These are phyloP conservation scores for Penicillium sp. DNA, from an alignment of 2,329 filamentous ascomycete genomes.

Conservation along the genomic window DNA sequence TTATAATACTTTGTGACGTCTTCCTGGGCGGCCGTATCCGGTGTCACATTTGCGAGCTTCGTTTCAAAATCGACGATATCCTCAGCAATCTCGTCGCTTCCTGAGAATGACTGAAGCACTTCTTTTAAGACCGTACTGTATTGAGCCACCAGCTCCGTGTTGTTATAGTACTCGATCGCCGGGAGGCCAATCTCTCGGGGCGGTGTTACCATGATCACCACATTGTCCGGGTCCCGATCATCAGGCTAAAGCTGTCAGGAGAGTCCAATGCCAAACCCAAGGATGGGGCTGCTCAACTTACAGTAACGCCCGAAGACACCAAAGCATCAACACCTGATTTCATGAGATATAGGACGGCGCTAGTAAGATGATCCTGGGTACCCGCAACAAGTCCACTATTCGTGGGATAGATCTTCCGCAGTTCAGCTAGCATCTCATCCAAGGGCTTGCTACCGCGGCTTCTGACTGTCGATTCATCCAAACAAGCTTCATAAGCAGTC, in stretches of 20 bases:
- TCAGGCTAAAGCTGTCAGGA: constrained; percentile 38
- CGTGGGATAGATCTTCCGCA: constrained; percentile 47
- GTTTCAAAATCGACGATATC: constrained; percentile 57
- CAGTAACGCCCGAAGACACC: constrained; percentile 30
- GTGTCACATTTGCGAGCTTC: constrained; percentile 56
- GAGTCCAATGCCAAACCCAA: background rate
- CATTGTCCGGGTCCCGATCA: constrained; percentile 53
- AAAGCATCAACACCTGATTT: constrained; percentile 37
- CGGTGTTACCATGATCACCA: constrained; percentile 46
- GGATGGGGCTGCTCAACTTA: constrained; percentile 17
- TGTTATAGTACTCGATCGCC: constrained; percentile 58
- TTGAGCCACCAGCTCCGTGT: constrained; percentile 49
- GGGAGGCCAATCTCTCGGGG: constrained; percentile 54
- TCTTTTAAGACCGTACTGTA: constrained; percentile 48
- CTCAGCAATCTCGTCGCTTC: constrained; percentile 29
- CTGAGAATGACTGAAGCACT: constrained; percentile 40
- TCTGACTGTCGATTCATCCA: constrained; percentile 57
- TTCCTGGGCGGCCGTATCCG: constrained; percentile 54
- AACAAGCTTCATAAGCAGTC: constrained; percentile 60
- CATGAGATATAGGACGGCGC: constrained; percentile 36
- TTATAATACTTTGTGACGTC: constrained; percentile 67
- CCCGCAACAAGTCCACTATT: constrained; percentile 23
- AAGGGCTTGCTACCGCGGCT: constrained; percentile 55
- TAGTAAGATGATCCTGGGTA: constrained; percentile 30
- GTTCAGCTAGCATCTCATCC: constrained; percentile 50